Evolutionary conservation across 768 basidiomycete species (phyloP), one percentile per base, ranked within the genome.

Genomic region (Amanita rimosa): DNA sequence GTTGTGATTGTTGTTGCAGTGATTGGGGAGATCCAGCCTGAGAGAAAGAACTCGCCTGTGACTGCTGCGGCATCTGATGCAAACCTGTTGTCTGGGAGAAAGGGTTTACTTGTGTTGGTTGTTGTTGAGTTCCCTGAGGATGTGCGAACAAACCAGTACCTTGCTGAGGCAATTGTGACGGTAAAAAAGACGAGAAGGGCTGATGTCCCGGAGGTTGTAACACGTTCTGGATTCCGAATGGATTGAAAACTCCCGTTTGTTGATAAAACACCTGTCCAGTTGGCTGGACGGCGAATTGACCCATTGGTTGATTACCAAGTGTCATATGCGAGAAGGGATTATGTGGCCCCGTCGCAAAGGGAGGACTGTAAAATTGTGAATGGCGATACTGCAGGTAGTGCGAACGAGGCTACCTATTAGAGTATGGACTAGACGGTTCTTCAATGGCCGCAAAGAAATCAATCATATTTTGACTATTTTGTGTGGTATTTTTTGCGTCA

Each of bases 371-470:
- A 19, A 8, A 14, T 5, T 8, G 21, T 46, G 8, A 46, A 29
- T 16, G 27, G 26, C 6, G 11, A 34, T 13, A 7, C 7, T 13
- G 11, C 29, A 19, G 7, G 4, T 29, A 11, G 7, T 10, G 8
- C 22, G 16, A 11, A 29, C 10, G 2, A 4, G 14, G 33, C 22
- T 53, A 79, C 82, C 76, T 80, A 58, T 73, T 72, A 5, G 74
- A 72, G 52, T 77, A 73, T 6, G 82, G 76, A 52, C 79, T 80
- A 7, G 80, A 73, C 58, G 88, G 83, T 49, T 85, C 81, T 47
- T 96, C 93, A 55, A 99, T 95, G 4, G 87, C 77, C 22, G 72
- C 66, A 65, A 99, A 96, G 70, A 99, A 93, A 64, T 98, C 95
- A 16, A 78, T 65, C 48, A 83, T 69, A 27, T 72, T 73, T 49